These are phyloP conservation scores for Saussurea involucrata DNA, from an alignment of 129 eudicot genomes.

Conservation along the genomic window DNA sequence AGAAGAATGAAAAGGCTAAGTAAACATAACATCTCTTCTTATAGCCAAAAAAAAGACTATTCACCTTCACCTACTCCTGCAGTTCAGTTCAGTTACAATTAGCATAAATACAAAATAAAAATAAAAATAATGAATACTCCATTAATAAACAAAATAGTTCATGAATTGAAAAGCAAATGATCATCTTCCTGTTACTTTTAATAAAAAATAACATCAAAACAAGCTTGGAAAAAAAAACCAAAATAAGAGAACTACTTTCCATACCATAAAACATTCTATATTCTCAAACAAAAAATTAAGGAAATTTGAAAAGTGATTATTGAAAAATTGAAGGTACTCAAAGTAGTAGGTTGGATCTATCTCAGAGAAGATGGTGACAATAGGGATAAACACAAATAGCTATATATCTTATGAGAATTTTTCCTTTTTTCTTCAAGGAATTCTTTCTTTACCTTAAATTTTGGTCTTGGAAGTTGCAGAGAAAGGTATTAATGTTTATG, in stretches of 20 bases:
- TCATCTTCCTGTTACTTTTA: slow-evolving; percentile 31
- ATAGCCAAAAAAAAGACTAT: slow-evolving; percentile 39
- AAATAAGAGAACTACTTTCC: slow-evolving; percentile 1
- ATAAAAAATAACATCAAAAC: slow-evolving; percentile 18
- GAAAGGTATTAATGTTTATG: slow-evolving; percentile 10
- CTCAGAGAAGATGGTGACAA: not conserved
- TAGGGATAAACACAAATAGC: not conserved
- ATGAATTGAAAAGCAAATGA: slow-evolving; percentile 33
- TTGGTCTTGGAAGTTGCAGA: slow-evolving; percentile 13
- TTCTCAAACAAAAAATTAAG: not conserved
- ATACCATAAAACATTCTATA: not conserved
- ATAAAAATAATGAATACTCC: not conserved
- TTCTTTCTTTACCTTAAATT: not conserved
- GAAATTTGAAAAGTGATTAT: not conserved
- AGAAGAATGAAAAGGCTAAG: slow-evolving; percentile 39
- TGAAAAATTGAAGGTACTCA: not conserved
- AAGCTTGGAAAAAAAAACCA: slow-evolving; percentile 24
- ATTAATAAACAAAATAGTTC: slow-evolving; percentile 30
- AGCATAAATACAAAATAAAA: slow-evolving; percentile 12
- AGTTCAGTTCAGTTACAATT: slow-evolving; percentile 34
- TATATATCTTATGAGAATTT: not conserved
- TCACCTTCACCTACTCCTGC: slow-evolving; percentile 81
- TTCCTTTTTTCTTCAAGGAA: not conserved
- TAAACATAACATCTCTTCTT: slow-evolving; percentile 42
- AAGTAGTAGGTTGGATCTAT: not conserved